Base-by-base conservation (phyloP, 495 filamentous ascomycete genomes). In the Penicillium silybi region DNA sequence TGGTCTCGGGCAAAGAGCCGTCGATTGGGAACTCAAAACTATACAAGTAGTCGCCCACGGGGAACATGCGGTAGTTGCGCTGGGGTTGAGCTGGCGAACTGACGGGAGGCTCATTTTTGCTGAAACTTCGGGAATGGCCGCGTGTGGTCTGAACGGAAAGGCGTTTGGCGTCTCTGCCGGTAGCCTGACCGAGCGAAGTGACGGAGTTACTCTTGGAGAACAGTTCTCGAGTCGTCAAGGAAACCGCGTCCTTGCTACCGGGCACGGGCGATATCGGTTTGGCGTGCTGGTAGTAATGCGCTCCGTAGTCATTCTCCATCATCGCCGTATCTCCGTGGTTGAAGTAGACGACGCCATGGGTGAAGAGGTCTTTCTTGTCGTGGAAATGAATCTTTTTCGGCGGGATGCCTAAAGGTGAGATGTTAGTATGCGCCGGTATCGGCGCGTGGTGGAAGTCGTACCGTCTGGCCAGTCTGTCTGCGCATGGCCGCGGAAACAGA, bases 401-500 rank as follows among this genome's bases (percentile, higher is more conserved):
- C 6, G 93, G 95, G 18, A 98, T 96, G 27, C 92, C 86, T 89
- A 52, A 4, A 41, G 42, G 32, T 6, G 16, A 20, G 23, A 13
- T 34, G 52, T 69, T 23, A 65, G 55, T 19, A 41, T n/a, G 15
- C 17, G 27, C 22, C 19, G n/a, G 16, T 11, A 32, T 39, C 18
- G 37, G 18, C 2, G 37, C 6, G n/a, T 6, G 20, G 27, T 23
- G 27, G 41, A 16, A 16, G 43, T 44, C 67, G 20, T 70, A 88
- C 86, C 93, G 76, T 98, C 93, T 18, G 95, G 93, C 93, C 93
- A 98, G 63, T 96, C 90, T 0, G 93, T 98, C 54, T 86, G 84
- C 2, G 90, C 86, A 63, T 85, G 86, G 16, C 92, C 93, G 25
- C 83, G 80, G 58, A 98, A 92, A 57, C 85, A 88, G 43, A 98